These are phyloP conservation scores for Sarocladium strictum DNA, from an alignment of 2,329 filamentous ascomycete genomes.

Conservation along the genomic window DNA sequence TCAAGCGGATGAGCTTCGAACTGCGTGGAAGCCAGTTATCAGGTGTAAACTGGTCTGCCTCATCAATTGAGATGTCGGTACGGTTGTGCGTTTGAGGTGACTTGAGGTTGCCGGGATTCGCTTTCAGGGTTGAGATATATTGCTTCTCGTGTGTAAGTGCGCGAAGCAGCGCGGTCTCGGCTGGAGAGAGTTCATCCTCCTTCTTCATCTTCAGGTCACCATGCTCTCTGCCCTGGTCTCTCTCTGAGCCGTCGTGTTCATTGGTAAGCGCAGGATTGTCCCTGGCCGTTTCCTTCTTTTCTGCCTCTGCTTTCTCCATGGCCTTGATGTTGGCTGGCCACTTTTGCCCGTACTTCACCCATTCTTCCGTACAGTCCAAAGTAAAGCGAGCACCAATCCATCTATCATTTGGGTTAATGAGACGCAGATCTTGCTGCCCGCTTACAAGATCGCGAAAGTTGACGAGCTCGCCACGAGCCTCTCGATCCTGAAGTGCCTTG, in stretches of 20 bases:
- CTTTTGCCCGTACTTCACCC: not conserved
- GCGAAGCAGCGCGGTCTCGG: not conserved
- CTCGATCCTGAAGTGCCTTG: not conserved
- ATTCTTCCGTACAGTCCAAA: not conserved
- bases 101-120: not conserved
- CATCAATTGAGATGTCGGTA: not conserved
- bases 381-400: not conserved
- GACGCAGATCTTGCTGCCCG: not conserved
- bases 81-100: not conserved
- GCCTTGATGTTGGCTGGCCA: not conserved
- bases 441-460: not conserved
- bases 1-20: slow-evolving; percentile 34
- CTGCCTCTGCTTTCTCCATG: slow-evolving; percentile 1
- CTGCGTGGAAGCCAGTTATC: slow-evolving; percentile 30
- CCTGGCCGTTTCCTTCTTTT: not conserved
- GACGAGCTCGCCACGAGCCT: not conserved
- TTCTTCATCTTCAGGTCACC: slow-evolving; percentile 1
- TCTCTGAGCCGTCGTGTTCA: not conserved
- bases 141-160: not conserved
- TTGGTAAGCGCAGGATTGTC: too few species aligned
- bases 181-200: not conserved
- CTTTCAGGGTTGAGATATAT: not conserved
- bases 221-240: not conserved
- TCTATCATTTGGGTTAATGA: not conserved
- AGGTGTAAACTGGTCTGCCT: not conserved